Conservation (phyloP, 805 yeast species). For the Gaillardinia entomophila region DNA sequence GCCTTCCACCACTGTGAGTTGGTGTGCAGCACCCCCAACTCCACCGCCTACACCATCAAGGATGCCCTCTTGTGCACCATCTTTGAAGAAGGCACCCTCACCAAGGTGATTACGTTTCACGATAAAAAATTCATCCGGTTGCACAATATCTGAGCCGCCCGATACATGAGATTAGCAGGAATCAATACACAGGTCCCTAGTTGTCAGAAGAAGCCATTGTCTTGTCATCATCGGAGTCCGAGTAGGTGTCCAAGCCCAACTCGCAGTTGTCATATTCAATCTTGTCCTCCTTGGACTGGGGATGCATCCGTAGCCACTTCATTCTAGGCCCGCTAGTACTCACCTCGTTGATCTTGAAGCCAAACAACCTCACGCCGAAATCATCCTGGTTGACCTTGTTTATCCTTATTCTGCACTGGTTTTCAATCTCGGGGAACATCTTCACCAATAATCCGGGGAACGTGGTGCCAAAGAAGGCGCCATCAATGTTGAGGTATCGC, state of each 20-base stretch:
- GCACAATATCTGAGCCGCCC: too few species aligned
- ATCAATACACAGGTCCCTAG: too few species aligned
- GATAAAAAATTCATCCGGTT: too few species aligned
- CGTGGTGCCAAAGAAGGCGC: conserved; percentile 94
- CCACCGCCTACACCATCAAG: too few species aligned
- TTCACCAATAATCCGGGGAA: conserved; percentile 90
- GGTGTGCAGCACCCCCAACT: too few species aligned
- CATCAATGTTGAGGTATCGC: conserved; percentile 86
- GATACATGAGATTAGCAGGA: too few species aligned
- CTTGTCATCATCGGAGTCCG: conserved; percentile 22
- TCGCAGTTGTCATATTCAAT: conserved; percentile 63
- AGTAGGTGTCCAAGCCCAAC: conserved; percentile 29
- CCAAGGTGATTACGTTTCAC: too few species aligned
- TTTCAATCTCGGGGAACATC: conserved; percentile 86
- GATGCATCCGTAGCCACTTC: conserved; percentile 87
- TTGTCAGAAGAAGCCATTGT: conserved; percentile 38
- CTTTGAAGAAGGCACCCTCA: too few species aligned
- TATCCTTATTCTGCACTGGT: conserved; percentile 57
- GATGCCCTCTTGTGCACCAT: too few species aligned
- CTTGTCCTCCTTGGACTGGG: conserved; percentile 55
- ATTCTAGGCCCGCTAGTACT: conserved; percentile 87
- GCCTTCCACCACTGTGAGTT: too few species aligned
- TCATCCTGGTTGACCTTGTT: conserved; percentile 43
- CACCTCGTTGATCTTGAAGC: conserved; percentile 72
- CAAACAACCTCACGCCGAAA: conserved; percentile 76